Evolutionary conservation across 2,329 filamentous ascomycete genomes (phyloP).

Genomic region (Penicillium sp.): DNA sequence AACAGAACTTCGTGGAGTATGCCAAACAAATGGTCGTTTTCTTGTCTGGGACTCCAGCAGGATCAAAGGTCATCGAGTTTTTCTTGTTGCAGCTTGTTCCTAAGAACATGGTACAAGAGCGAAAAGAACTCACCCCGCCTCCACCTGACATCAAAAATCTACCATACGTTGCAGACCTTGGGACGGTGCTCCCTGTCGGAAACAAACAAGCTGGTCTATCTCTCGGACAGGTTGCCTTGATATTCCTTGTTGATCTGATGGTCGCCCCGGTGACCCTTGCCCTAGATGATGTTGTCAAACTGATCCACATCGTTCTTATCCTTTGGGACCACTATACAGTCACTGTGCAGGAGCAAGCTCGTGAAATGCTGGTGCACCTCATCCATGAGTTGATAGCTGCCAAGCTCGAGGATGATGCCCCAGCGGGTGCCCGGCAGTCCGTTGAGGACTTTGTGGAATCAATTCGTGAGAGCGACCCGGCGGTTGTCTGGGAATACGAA

Average conservation of each 20-base stretch:
- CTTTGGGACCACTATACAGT: conserved; percentile 97
- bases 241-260: conserved; percentile 92
- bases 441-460: conserved; percentile 87
- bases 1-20: conserved; percentile 97
- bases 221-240: conserved; percentile 86
- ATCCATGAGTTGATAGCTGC: conserved; percentile 93
- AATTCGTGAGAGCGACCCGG: conserved; percentile 77
- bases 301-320: conserved; percentile 88
- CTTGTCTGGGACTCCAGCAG: conserved; percentile 78
- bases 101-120: conserved; percentile 93
- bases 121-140: conserved; percentile 66
- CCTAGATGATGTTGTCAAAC: conserved; percentile 75
- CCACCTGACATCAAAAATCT: conserved; percentile 70
- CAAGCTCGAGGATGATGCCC: conserved; percentile 68
- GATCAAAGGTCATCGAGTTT: conserved; percentile 91
- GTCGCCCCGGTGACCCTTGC: conserved; percentile 82
- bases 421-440: conserved; percentile 65
- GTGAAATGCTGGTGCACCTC: conserved; percentile 96
- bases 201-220: conserved; percentile 93
- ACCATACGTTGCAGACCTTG: conserved; percentile 86
- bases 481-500: conserved; percentile 91
- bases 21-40: conserved; percentile 98
- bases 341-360: conserved; percentile 91
- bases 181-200: conserved; percentile 74
- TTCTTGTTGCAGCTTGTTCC: conserved; percentile 86